A percentile compares a stretch with the other conserved stretches of the same genome.
Conservation (phyloP, 1,284 basidiomycete species). For the Ceratobasidium sp. region DNA sequence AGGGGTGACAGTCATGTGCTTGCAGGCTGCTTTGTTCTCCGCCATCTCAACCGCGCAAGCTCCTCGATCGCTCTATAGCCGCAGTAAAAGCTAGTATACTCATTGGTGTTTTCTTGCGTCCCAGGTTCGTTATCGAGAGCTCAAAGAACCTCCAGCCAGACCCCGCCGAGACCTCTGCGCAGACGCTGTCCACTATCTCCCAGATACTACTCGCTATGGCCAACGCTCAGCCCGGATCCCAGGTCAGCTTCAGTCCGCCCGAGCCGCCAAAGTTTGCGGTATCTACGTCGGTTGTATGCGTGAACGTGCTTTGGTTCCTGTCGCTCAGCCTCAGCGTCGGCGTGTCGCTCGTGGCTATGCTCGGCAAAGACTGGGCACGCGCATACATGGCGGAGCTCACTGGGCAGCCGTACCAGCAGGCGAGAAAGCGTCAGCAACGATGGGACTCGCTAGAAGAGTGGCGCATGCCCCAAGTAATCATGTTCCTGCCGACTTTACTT, state of each 20-base stretch:
- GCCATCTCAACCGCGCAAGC: background rate
- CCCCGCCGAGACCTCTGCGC: constrained; percentile 13
- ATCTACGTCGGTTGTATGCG: background rate
- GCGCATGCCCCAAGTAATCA: background rate
- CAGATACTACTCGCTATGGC: constrained; percentile 5
- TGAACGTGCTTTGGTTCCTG: constrained; percentile 21
- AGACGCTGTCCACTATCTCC: background rate
- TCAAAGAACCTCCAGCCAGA: background rate
- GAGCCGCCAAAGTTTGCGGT: background rate
- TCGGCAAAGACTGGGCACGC: constrained; percentile 21
- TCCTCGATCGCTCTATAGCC: background rate
- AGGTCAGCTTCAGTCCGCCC: background rate
- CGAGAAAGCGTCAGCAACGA: constrained; percentile 11
- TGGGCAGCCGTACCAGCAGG: constrained; percentile 23
- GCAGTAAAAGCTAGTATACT: too few species aligned
- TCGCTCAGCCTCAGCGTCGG: constrained; percentile 15
- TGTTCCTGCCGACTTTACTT: background rate
- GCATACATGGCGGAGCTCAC: constrained; percentile 9
- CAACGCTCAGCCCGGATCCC: background rate
- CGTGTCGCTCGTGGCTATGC: constrained; percentile 22
- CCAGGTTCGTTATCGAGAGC: constrained; percentile 2
- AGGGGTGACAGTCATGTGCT: background rate
- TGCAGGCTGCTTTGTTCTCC: constrained; percentile 5
- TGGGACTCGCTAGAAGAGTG: background rate
- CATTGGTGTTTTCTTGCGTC: background rate